These are phyloP conservation scores for Coprinopsis sp. DNA, from an alignment of 768 basidiomycete species.

Conservation along the genomic window DNA sequence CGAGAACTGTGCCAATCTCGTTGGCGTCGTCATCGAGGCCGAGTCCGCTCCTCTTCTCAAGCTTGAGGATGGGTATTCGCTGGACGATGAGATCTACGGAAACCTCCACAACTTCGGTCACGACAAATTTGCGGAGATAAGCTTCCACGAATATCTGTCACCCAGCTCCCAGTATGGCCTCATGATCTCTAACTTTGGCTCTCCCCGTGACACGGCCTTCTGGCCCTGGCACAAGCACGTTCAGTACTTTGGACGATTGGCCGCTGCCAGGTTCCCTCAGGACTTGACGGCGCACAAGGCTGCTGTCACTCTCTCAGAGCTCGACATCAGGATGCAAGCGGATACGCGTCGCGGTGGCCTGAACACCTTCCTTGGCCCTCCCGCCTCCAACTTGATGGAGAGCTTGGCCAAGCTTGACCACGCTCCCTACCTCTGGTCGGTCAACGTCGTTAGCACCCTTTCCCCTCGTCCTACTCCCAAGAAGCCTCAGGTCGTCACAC, in stretches of 20 bases:
- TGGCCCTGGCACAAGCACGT: constrained; percentile 1
- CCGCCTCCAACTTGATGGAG: neutral
- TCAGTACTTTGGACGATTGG: constrained; percentile 1
- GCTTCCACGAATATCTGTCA: neutral
- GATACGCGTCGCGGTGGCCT: neutral
- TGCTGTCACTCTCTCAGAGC: neutral
- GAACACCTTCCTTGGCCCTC: neutral
- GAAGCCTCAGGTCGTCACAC: neutral
- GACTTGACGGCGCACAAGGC: neutral
- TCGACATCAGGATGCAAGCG: neutral
- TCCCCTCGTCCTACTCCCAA: neutral
- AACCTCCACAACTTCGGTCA: neutral
- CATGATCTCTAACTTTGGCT: constrained; percentile 1
- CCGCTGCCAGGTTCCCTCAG: neutral
- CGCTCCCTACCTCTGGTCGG: neutral
- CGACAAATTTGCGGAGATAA: neutral
- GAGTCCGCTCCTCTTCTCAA: neutral
- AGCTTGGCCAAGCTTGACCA: neutral
- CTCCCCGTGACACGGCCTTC: neutral
- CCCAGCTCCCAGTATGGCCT: neutral
- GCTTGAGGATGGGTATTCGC: neutral
- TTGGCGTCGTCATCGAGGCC: neutral
- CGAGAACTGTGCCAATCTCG: neutral
- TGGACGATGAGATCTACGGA: neutral
- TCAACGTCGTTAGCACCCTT: neutral